A percentile compares a stretch with the other conserved stretches of the same genome.
These are phyloP conservation scores for Ustilago hordei DNA, from an alignment of 1,284 basidiomycete species.

Conservation along the genomic window DNA sequence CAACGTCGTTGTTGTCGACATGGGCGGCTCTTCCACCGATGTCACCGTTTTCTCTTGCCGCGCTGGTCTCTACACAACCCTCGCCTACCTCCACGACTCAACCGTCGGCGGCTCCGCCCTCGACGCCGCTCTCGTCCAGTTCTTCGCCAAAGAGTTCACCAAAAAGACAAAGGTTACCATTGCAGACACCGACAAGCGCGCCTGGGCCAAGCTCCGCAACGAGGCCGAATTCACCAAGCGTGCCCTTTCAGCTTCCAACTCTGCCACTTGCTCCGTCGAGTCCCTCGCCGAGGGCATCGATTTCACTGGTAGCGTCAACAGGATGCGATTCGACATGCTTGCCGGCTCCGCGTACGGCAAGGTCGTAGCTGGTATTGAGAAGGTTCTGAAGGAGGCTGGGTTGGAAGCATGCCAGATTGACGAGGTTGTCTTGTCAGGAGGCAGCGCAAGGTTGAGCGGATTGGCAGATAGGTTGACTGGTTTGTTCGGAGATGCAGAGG, in stretches of 20 bases:
- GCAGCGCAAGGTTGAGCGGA: slow-evolving; percentile 85
- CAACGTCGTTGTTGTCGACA: slow-evolving; percentile 74
- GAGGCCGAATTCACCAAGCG: slow-evolving; percentile 96
- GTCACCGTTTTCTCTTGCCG: slow-evolving; percentile 73
- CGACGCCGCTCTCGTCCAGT: slow-evolving; percentile 85
- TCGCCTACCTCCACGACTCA: slow-evolving; percentile 72
- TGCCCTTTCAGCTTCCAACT: slow-evolving; percentile 86
- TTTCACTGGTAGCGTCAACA: slow-evolving; percentile 91
- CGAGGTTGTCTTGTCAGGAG: slow-evolving; percentile 86
- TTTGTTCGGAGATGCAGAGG: slow-evolving; percentile 80
- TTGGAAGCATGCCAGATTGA: slow-evolving; percentile 85
- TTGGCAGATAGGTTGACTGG: slow-evolving; percentile 80
- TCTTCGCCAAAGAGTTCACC: slow-evolving; percentile 95
- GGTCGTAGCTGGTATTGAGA: slow-evolving; percentile 76
- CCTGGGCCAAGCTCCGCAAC: slow-evolving; percentile 90
- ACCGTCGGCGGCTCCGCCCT: slow-evolving; percentile 77
- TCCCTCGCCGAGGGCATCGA: slow-evolving; percentile 94
- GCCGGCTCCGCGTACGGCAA: slow-evolving; percentile 79
- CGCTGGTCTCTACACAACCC: slow-evolving; percentile 73
- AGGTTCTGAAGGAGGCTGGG: slow-evolving; percentile 76
- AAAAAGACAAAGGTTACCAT: slow-evolving; percentile 92
- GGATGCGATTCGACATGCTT: slow-evolving; percentile 92
- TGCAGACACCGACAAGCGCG: slow-evolving; percentile 75
- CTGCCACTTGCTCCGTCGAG: slow-evolving; percentile 90
- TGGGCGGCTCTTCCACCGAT: slow-evolving; percentile 74